Evolutionary conservation across 2,329 filamentous ascomycete genomes (phyloP), one percentile per base, ranked within the genome.

Genomic region (Pseudogymnoascus sp.): DNA sequence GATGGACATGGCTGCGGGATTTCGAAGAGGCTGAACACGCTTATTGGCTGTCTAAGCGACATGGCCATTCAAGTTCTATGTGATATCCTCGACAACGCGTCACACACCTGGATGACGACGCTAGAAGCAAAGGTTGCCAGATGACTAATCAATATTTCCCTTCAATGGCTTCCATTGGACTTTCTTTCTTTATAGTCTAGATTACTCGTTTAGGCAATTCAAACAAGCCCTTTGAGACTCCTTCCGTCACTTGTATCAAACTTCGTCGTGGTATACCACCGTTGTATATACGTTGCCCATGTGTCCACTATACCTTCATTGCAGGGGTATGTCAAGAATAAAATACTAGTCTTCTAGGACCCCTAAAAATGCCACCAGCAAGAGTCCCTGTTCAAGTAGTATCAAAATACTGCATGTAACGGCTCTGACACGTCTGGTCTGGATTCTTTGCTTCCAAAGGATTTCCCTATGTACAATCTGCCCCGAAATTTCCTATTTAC

Each of bases 51-150:
- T 16, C 28, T 56, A 56, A 56, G 49, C 49, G 49, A 56, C 8
- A 56, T 56, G 16, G 49, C 49, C 49, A 56, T 56, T 34, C 49
- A 56, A 56, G 49, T 56, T 56, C 46, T 34, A 56, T 56, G 46
- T 16, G 25, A 25, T 56, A 56, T 56, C 28, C 28, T 8, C 49
- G 16, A 56, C 49, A 56, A 56, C 49, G 49, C 49, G 49, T 56
- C 49, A 56, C 28, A 56, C 28, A 56, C 49, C 49, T 18, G 28
- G 49, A 56, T 56, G 28, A 56, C 49, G 49, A 56, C 49, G 49
- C 49, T 56, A 56, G 46, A 56, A 21, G 49, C 7, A 53, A 31
- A n/a, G n/a, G 25, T 31, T 5, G 25, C 49, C 46, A 28, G 8
- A 56, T 56, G 49, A 36, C 49, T 36, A 56, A 56, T 36, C 49